Evolutionary conservation across 768 basidiomycete species (phyloP).

Genomic region (Trichaptum fuscoviolaceum): DNA sequence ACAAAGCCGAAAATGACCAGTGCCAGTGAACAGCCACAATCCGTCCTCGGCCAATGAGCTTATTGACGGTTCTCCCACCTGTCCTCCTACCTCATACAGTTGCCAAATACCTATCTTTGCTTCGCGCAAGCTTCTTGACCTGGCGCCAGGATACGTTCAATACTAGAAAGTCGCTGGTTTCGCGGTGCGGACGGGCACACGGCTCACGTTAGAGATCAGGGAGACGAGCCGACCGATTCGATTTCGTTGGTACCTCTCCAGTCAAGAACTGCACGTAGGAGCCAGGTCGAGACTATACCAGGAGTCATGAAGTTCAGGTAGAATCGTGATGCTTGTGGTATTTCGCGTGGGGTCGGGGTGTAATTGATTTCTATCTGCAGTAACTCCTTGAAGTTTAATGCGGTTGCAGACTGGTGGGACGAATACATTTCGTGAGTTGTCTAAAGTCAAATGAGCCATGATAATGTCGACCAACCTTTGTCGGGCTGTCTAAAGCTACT

Average conservation of each 20-base stretch:
- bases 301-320: conserved; percentile 15
- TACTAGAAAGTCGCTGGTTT: not conserved
- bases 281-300: not conserved
- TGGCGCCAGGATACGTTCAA: not conserved
- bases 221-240: not conserved
- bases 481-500: conserved; percentile 51
- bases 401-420: conserved; percentile 89
- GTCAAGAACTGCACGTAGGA: not conserved
- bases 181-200: not conserved
- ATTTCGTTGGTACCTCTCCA: not conserved
- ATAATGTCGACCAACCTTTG: not conserved
- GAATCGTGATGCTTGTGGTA: not conserved
- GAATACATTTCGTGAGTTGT: conserved; percentile 77
- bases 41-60: not conserved
- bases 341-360: not conserved
- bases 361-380: conserved; percentile 9
- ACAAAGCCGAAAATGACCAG: not conserved
- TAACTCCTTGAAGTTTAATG: conserved; percentile 80
- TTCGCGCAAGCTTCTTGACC: not conserved
- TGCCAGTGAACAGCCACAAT: not conserved
- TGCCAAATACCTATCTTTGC: not conserved
- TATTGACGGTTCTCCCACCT: not conserved
- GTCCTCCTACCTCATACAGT: not conserved
- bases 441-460: not conserved
- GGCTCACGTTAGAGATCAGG: not conserved